phyloP scores from a whole-genome alignment of 2,329 filamentous ascomycete species.

The Metarhizium humberi region DNA sequence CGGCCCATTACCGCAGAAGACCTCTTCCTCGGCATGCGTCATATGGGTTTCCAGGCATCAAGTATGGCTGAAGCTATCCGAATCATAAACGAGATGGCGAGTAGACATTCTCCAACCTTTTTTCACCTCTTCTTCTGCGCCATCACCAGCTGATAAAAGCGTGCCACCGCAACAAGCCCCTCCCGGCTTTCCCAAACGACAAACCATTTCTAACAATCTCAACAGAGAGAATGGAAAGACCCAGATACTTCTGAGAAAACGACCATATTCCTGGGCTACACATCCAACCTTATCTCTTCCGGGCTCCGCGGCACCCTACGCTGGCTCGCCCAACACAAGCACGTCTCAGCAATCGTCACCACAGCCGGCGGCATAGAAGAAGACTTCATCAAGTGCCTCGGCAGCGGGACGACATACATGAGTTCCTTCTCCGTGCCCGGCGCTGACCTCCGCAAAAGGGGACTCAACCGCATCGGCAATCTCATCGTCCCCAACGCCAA shows the following conservation, averaged over 20 bases:
- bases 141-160: not conserved
- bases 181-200: no score
- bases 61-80: conserved; percentile 78
- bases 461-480: conserved; percentile 93
- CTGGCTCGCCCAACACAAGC: conserved; percentile 85
- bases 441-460: conserved; percentile 68
- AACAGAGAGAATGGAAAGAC: conserved; percentile 66
- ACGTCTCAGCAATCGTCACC: conserved; percentile 88
- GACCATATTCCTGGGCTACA: conserved; percentile 96
- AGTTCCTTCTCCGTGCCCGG: conserved; percentile 74
- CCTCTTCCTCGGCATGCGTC: conserved; percentile 68
- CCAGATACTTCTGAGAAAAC: conserved; percentile 70
- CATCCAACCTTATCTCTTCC: conserved; percentile 94
- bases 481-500: conserved; percentile 93
- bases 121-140: no score
- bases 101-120: conserved; percentile 10
- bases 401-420: conserved; percentile 67
- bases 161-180: no score
- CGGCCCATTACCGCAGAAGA: conserved; percentile 77
- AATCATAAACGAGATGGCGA: conserved; percentile 94
- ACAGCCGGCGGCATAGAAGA: conserved; percentile 94
- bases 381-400: conserved; percentile 97
- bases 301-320: conserved; percentile 85
- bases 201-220: conserved; percentile 3
- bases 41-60: conserved; percentile 67